phyloP scores from a whole-genome alignment of 192 early-diverging fungal species.

The Allomyces macrogynus region DNA sequence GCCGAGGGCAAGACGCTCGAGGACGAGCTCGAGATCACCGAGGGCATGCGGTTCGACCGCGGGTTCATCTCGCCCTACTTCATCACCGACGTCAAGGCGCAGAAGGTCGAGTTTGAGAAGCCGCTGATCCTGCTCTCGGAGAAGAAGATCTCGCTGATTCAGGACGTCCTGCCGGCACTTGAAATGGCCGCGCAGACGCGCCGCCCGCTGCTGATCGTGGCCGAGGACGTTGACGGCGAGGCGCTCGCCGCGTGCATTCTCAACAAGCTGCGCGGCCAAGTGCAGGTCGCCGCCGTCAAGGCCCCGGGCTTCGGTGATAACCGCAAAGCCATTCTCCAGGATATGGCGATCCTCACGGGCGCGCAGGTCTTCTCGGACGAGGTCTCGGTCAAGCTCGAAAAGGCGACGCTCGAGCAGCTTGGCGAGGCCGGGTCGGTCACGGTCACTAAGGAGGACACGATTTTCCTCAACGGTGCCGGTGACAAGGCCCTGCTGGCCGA shows the following conservation, averaged over 20 bases:
- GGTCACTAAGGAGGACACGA: constrained; percentile 98
- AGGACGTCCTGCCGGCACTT: constrained; percentile 89
- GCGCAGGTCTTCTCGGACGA: constrained; percentile 94
- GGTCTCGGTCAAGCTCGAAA: constrained; percentile 90
- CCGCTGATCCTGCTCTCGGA: constrained; percentile 95
- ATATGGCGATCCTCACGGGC: constrained; percentile 92
- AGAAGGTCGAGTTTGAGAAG: constrained; percentile 99
- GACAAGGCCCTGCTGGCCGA: constrained; percentile 70
- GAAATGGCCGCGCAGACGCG: constrained; percentile 86
- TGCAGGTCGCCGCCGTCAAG: constrained; percentile 94
- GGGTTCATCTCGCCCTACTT: constrained; percentile 99
- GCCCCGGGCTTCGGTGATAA: constrained; percentile 99
- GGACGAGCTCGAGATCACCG: constrained; percentile 98
- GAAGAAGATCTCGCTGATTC: constrained; percentile 88
- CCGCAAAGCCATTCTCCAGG: constrained; percentile 95
- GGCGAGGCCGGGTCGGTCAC: constrained; percentile 73
- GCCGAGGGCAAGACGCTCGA: constrained; percentile 99
- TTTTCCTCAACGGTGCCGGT: constrained; percentile 89
- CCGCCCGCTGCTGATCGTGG: constrained; percentile 89
- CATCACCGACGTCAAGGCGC: constrained; percentile 92
- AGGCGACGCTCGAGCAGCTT: constrained; percentile 72
- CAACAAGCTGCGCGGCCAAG: constrained; percentile 97
- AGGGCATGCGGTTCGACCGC: constrained; percentile 99
- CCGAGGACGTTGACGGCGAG: constrained; percentile 98
- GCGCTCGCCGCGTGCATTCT: constrained; percentile 97